Evolutionary conservation across 2,329 filamentous ascomycete species (phyloP), one percentile per base, ranked within the genome.

Genomic region (Chaetomiaceae sp.): DNA sequence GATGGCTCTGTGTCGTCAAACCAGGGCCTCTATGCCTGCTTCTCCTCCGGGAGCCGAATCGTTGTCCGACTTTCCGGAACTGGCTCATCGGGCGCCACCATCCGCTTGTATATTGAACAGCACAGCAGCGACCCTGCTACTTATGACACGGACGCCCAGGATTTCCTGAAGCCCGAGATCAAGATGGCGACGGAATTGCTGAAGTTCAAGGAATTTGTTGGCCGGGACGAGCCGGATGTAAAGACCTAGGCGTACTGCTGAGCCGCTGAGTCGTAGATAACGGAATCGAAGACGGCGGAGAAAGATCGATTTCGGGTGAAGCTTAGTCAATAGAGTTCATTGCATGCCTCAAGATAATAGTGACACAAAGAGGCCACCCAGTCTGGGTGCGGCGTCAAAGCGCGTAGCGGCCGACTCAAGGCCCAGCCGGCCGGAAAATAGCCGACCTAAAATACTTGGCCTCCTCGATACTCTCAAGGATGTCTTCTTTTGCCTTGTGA

Each of bases 71-170:
- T 99, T 55, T 97, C 92, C 1, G 94, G 94, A 46, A 99, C 94
- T 18, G 94, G 94, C 61, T 95, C 89, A 64, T 95, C 89, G 45
- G 94, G 94, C 52, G 94, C 94, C 43, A 99, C 94, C 29, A 97
- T 99, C 69, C 88, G 94, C 58, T 79, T 99, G 62, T 99, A 99
- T 73, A 86, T 99, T 62, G 94, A 99, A 82, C 92, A 94, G 78
- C 89, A 97, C 77, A 91, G 89, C 71, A 81, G 76, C 59, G 90
- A 97, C 66, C 77, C 84, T 57, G 84, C 81, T 57, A 90, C 84
- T 55, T 95, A 94, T 67, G 81, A 77, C 54, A 71, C 87, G 66
- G 89, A 95, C 70, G 90, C 91, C 13, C 94, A 99, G 74, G 90
- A 92, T 54, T 99, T 95, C 77, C 80, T 99, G 64, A 87, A 89